Evolutionary conservation across 2,329 filamentous ascomycete genomes (phyloP), one percentile per base, ranked within the genome.

Genomic region (Fusarium multiceps): DNA sequence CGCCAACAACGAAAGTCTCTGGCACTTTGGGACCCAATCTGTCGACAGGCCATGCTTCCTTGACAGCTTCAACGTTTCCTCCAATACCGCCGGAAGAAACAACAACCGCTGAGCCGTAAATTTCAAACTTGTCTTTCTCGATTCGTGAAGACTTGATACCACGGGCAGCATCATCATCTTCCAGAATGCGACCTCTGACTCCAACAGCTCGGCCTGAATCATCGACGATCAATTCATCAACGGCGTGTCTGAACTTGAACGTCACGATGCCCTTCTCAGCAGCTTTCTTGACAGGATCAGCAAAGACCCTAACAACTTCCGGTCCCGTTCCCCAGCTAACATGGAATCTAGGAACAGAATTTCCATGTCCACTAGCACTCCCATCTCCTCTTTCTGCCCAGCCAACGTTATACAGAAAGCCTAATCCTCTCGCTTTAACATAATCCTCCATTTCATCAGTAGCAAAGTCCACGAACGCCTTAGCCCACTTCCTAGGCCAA

Each of bases 271-370:
- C 87, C 54, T 83, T 83, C 73, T 83, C 80, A 37, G 82, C 87
- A 1, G 86, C 86, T 63, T 79, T 82, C 59, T 80, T 75, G 6
- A 89, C 86, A 3, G 88, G 88, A 54, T 89, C 86, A 4, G 77
- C 80, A 70, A 90, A 90, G 5, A 87, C 80, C 18, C 86, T 80
- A 53, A 90, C 87, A 2, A 89, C 81, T 75, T 89, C 87, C 6
- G 88, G 88, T 0, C 88, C 88, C 0, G 86, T 85, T 4, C 88
- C 88, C 88, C 88, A 90, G 1, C 86, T 85, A 30, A 89, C 61
- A 73, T 90, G 88, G 73, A 90, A 90, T n/a, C 88, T 77, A 4
- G 88, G 88, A 3, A 90, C 87, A 14, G 86, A 87, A 74, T 90
- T 90, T 7, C 88, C 88, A 72, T 89, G 88, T 4, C 87, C 87